phyloP scores from a whole-genome alignment of 805 yeast species.

The Lipomyces lipofer region DNA sequence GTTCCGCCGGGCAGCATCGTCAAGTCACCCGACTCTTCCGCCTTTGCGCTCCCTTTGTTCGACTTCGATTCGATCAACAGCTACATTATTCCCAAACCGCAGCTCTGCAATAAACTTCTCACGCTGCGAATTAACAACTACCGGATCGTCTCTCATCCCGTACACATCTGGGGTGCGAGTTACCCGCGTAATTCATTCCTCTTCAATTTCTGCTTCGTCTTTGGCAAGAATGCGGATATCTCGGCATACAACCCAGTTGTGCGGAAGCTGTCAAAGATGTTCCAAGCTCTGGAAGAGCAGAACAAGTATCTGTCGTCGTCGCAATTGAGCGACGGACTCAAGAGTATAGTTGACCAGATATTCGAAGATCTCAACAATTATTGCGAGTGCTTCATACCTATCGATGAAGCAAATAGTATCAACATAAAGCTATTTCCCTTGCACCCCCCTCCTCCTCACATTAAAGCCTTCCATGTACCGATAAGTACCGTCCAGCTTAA shows the following conservation, averaged over 20 bases:
- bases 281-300: constrained; percentile 85
- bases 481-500: constrained; percentile 77
- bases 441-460: constrained; percentile 73
- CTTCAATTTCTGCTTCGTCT: constrained; percentile 91
- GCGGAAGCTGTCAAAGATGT: constrained; percentile 81
- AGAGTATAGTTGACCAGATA: constrained; percentile 81
- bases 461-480: constrained; percentile 85
- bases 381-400: constrained; percentile 92
- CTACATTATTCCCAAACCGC: constrained; percentile 91
- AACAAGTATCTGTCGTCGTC: constrained; percentile 66
- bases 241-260: constrained; percentile 86
- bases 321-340: constrained; percentile 55
- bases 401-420: constrained; percentile 83
- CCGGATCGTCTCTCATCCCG: constrained; percentile 85
- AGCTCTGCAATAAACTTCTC: constrained; percentile 77
- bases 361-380: constrained; percentile 92
- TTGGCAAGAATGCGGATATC: constrained; percentile 76
- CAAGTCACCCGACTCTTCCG: constrained; percentile 29
- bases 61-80: constrained; percentile 85
- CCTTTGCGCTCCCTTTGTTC: constrained; percentile 48
- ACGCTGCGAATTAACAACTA: constrained; percentile 69
- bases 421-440: constrained; percentile 93
- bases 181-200: constrained; percentile 91
- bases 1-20: constrained; percentile 72
- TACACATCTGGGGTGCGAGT: constrained; percentile 66